Evolutionary conservation across 1,284 basidiomycete species (phyloP).

Genomic region (Ceraceosorus guamensis): DNA sequence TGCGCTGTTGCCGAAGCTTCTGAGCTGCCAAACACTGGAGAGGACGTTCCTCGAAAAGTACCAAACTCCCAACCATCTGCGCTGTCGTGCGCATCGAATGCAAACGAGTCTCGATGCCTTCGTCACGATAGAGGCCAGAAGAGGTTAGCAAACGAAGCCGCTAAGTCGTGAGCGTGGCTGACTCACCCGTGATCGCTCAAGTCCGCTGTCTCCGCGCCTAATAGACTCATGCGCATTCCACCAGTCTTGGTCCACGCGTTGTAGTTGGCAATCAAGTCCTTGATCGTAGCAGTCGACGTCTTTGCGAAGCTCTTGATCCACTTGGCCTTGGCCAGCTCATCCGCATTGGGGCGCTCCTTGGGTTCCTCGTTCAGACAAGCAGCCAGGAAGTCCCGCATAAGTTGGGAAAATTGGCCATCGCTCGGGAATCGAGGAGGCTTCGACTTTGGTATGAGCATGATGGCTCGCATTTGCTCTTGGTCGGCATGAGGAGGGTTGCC

Average conservation of each 20-base stretch:
- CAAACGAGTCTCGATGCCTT: slow-evolving; percentile 30
- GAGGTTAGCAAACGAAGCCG: background rate
- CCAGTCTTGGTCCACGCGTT: slow-evolving; percentile 70
- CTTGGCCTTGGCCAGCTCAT: slow-evolving; percentile 80
- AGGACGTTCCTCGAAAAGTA: slow-evolving; percentile 12
- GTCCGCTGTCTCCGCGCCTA: slow-evolving; percentile 29
- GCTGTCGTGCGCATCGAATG: slow-evolving; percentile 26
- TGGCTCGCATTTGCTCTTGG: slow-evolving; percentile 79
- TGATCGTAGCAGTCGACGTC: slow-evolving; percentile 61
- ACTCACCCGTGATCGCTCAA: slow-evolving; percentile 17
- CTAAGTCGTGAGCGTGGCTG: background rate
- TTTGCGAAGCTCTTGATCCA: slow-evolving; percentile 81
- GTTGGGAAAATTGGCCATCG: slow-evolving; percentile 65
- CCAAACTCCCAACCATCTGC: slow-evolving; percentile 37
- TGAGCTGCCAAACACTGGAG: background rate
- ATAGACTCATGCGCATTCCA: slow-evolving; percentile 69
- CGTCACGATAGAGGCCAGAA: background rate
- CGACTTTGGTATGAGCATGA: slow-evolving; percentile 80
- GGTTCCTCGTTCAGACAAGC: slow-evolving; percentile 79
- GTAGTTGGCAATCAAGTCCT: slow-evolving; percentile 72
- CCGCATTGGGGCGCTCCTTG: slow-evolving; percentile 70
- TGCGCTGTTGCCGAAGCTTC: background rate
- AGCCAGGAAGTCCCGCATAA: slow-evolving; percentile 82
- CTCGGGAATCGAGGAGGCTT: slow-evolving; percentile 75
- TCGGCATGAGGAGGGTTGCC: slow-evolving; percentile 86